A percentile compares a stretch with the other conserved stretches of the same genome.
phyloP scores from a whole-genome alignment of 305 asterid genomes.

The Fraxinus dipetala region DNA sequence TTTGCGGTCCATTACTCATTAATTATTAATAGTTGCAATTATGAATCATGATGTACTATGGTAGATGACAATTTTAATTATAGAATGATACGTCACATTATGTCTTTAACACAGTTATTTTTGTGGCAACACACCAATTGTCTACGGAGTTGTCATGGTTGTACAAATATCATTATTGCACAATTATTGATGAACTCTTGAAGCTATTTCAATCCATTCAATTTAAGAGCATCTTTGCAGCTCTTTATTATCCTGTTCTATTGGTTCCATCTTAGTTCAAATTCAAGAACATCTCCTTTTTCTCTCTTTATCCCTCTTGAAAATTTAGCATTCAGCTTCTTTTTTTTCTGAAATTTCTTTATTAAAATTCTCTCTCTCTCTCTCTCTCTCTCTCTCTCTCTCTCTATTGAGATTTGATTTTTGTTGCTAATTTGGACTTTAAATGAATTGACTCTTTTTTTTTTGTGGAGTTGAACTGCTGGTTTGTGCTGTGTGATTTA shows the following conservation, averaged over 20 bases:
- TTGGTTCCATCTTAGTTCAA: not conserved
- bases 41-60: too few species aligned
- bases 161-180: too few species aligned
- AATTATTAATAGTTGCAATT: not conserved
- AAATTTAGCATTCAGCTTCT: not conserved
- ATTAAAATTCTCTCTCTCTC: not conserved
- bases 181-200: not conserved
- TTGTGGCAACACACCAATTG: too few species aligned
- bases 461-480: constrained; percentile 11
- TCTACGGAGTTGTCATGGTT: too few species aligned
- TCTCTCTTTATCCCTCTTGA: not conserved
- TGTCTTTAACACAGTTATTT: too few species aligned
- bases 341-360: constrained; percentile 13
- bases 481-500: constrained; percentile 20
- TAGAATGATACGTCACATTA: too few species aligned
- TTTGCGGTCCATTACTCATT: not conserved
- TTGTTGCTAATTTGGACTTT: constrained; percentile 3
- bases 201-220: not conserved
- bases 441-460: not conserved
- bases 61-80: too few species aligned
- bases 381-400: not conserved
- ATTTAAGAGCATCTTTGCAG: not conserved
- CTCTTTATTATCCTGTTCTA: not conserved
- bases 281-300: constrained; percentile 1
- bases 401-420: not conserved